Evolutionary conservation across 305 asterid species (phyloP), one percentile per base, ranked within the genome.

Genomic region (Stenogyne calaminthoides): DNA sequence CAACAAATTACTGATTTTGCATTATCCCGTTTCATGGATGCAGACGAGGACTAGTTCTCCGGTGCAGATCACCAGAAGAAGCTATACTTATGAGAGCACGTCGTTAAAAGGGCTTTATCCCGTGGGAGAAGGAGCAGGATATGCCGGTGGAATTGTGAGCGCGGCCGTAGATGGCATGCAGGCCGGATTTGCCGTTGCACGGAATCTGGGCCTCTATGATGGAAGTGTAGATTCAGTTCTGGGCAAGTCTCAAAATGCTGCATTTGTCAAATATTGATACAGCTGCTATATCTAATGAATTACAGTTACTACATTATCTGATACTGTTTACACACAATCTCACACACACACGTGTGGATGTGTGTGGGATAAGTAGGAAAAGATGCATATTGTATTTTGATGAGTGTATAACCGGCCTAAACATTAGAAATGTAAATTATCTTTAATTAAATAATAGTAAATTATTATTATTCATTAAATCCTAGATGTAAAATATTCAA

Each of bases 31-130:
- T 60, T 39, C n/a, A 5, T 72, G 36, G 59, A 22, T 55, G 64
- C 79, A 92, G 99, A 92, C 99, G 18, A 88, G 98, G 83, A 95
- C 97, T 16, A 95, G 99, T 74, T 89, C 99, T 62, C 99, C 98
- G 2, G 73, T 95, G 78, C 96, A 90, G 82, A 89, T 95, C 56
- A 84, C 86, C 4, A 88, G 97, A 32, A 83, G 80, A 57, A 51
- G 80, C 37, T 89, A 87, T 44, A 92, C 94, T 1, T 88, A 87
- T 72, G 98, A 92, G 86, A 86, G 98, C 83, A 90, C 91, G 27
- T 90, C 96, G 0, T 12, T 88, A 49, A 84, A 81, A 72, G 99
- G 97, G 84, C 92, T 95, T 7, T 92, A 92, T 75, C 99, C 99
- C 0, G 81, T 95, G 12, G 99, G 99, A 18, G 97, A 95, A 85